These are phyloP conservation scores for Lentinula edodes DNA, from an alignment of 768 basidiomycete species.

Conservation along the genomic window DNA sequence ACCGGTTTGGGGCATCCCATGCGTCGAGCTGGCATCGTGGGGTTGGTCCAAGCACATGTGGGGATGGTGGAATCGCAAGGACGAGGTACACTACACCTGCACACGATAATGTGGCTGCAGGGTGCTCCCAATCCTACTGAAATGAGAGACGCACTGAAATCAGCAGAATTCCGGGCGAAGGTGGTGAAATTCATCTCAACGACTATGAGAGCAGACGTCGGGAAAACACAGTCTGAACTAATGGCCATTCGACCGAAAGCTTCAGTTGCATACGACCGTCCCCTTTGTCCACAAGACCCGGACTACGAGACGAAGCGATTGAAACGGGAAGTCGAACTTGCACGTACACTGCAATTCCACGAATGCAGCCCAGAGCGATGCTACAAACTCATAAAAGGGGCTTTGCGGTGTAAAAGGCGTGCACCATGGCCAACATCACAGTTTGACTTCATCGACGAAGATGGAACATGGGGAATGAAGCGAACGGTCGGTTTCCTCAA, in stretches of 20 bases:
- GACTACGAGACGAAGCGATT: constrained; percentile 7
- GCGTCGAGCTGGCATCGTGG: constrained; percentile 22
- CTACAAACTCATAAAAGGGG: constrained; percentile 9
- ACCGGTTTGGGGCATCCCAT: background rate
- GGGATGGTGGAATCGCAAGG: constrained; percentile 34
- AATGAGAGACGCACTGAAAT: constrained; percentile 16
- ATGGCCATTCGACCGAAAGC: background rate
- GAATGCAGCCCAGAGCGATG: constrained; percentile 21
- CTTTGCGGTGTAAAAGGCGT: constrained; percentile 24
- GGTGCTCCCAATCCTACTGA: constrained; percentile 19
- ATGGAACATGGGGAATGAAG: constrained; percentile 25
- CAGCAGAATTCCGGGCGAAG: constrained; percentile 19
- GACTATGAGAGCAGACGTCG: constrained; percentile 26
- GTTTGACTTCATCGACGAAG: constrained; percentile 18
- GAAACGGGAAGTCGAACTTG: constrained; percentile 18
- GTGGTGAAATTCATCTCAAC: constrained; percentile 22
- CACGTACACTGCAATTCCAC: constrained; percentile 25
- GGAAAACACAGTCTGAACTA: constrained; percentile 1
- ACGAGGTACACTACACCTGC: constrained; percentile 33
- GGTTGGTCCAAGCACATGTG: constrained; percentile 13
- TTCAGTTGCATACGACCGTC: constrained; percentile 23
- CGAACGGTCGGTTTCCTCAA: constrained; percentile 18
- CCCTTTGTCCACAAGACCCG: constrained; percentile 21
- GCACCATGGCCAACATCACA: constrained; percentile 21
- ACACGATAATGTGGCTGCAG: constrained; percentile 31